Evolutionary conservation across 495 filamentous ascomycete genomes (phyloP), one percentile per base, ranked within the genome.

Genomic region (Penicillium lividum): DNA sequence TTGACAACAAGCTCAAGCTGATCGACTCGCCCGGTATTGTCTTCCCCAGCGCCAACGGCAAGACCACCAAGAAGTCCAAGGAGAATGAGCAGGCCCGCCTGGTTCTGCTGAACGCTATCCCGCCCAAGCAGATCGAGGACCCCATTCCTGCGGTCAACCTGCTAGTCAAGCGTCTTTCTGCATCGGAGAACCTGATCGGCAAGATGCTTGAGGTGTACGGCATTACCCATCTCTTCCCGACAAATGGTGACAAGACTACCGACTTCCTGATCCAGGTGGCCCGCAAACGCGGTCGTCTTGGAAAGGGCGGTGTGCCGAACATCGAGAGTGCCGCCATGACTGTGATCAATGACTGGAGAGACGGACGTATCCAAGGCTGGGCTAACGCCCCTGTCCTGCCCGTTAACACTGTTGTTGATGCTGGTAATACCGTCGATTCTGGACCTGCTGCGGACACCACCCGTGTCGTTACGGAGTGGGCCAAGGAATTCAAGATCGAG

Each of bases 11-110:
- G 73, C 82, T 98, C 2, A 96, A 93, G 67, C 80, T 98, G 31
- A 88, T 98, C 63, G 93, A 98, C 75, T 97, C 93, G 0, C 93
- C 93, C 40, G 93, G 93, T 59, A 97, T 98, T 60, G 91, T 98
- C 49, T 97, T 97, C 81, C 93, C 93, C 72, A 84, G 67, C 52
- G 56, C 77, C 13, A 58, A 59, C 60, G 76, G 57, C 72, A 82
- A 70, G 60, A 85, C 80, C 51, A 52, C 38, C 64, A 84, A 85
- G 61, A 84, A 86, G 62, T 67, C 64, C 63, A 70, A 72, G 74
- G 69, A 76, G 67, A 64, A 68, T 49, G 84, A 91, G 51, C 87
- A 93, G 67, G 92, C 93, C 9, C 85, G 91, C 50, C 82, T 96
- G 11, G 82, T 96, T 53, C 87, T 98, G 16, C 80, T 98, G 31